A percentile compares a stretch with the other conserved stretches of the same genome.
These are phyloP conservation scores for Solanum peruvianum DNA, from an alignment of 257 asterid species.

Conservation along the genomic window DNA sequence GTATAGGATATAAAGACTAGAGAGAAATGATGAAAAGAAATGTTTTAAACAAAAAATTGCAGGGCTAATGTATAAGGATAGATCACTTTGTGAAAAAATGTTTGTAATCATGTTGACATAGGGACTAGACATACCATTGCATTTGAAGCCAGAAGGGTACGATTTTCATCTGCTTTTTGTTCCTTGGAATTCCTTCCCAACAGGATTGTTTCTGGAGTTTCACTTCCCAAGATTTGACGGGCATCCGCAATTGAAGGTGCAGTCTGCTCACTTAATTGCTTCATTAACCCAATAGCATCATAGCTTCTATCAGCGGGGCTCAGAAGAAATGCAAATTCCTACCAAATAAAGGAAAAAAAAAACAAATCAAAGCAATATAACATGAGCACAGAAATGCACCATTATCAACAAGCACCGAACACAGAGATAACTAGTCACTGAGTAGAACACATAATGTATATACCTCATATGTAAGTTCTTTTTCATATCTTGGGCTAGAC, in stretches of 20 bases:
- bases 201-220: constrained; percentile 75
- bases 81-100: neutral
- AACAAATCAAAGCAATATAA: neutral
- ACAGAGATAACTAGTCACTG: neutral
- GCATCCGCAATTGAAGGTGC: constrained; percentile 89
- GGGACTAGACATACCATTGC: constrained; percentile 30
- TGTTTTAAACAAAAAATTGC: neutral
- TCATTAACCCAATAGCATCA: constrained; percentile 90
- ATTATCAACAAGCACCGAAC: neutral
- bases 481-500: constrained; percentile 68
- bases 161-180: constrained; percentile 23
- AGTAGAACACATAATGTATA: neutral
- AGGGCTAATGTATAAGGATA: neutral
- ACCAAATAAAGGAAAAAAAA: neutral
- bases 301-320: constrained; percentile 74
- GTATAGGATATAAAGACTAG: neutral
- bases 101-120: neutral
- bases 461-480: constrained; percentile 80
- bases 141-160: constrained; percentile 17
- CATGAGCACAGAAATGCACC: constrained; percentile 1
- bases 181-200: constrained; percentile 28
- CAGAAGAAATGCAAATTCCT: constrained; percentile 69
- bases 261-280: constrained; percentile 81
- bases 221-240: constrained; percentile 74
- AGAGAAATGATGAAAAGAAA: neutral